Base-by-base conservation (phyloP, 2,329 filamentous ascomycete genomes). In the Blastomyces gilchristii region DNA sequence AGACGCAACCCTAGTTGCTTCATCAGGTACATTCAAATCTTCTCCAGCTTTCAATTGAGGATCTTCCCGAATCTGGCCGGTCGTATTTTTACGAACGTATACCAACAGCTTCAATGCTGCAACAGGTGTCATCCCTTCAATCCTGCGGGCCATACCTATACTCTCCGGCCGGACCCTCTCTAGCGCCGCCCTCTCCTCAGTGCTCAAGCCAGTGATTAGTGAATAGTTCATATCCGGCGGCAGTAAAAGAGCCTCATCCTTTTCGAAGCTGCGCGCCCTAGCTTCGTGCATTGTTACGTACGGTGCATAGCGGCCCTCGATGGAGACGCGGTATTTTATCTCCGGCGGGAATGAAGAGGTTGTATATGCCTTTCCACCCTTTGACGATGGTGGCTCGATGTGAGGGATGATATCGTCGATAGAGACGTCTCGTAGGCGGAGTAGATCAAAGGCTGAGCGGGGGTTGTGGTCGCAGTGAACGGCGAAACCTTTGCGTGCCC, bases 301-400 rank as follows among this genome's bases (percentile, higher is more conserved):
- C 0, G 93, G 93, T 0, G 89, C 90, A 73, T 99, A 99, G 2
- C 84, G 81, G 16, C 88, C 88, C 75, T 97, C 91, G 68, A 97
- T 89, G 52, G 83, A 82, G 8, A 97, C 87, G 53, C 93, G 85
- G 61, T 80, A 78, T 66, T 83, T 83, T 63, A 96, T 83, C 39
- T 81, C 81, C 0, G 79, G 70, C 0, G 84, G 7, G 72, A 74
- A 63, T 68, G 71, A 65, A 87, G 81, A 31, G 76, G 80, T 3
- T 82, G 87, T 72, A 63, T 78, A 76, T 16, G 67, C 63, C 0
- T 62, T 65, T 12, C 71, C 70, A 0, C 66, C 60, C 0, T 69
- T 58, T 18, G 75, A 68, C 14, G 47, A 50, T 12, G 47, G 25
- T 12, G 47, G 47, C 11, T 72, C 71, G 6, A 95, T 77, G 25